Evolutionary conservation across 2,329 filamentous ascomycete species (phyloP), one percentile per base, ranked within the genome.

Genomic region (Aspergillus brasiliensis): DNA sequence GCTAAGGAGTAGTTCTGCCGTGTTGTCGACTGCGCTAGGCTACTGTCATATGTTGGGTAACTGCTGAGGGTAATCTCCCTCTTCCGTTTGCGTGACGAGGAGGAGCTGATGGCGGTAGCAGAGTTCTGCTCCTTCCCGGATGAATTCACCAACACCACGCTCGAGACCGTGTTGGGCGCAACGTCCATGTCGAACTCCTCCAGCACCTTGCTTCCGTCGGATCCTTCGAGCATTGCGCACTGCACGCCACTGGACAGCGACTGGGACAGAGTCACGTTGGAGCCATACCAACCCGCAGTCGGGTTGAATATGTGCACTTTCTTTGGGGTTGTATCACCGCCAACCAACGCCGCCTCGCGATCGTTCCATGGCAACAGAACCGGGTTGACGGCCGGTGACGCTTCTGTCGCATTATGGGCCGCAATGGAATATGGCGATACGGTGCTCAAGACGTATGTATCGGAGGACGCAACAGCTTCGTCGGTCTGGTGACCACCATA

Each of bases 31-130:
- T 93, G 90, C 0, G 90, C 93, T 44, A 88, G 76, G 0, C 88
- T 89, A 55, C 80, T 82, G 76, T 97, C 93, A 76, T 97, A 97
- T 3, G 81, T 70, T 2, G 93, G 92, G 86, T 91, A 96, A 68
- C 87, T 80, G 21, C 78, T 78, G 25, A 88, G 72, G 0, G 86
- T 87, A 28, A 91, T 75, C 15, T 82, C 79, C 63, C 84, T 76
- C 71, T 81, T 84, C 62, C 31, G 49, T 19, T 73, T 75, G 52
- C 78, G 78, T 5, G 71, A 64, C 13, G 66, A 60, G 78, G 80
- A 51, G 67, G 38, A 27, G 19, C 19, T 34, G 23, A 55, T n/a
- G 23, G 38, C 27, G 25, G 40, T 46, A 17, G 52, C 52, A n/a
- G 52, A 38, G 8, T 31, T 44, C 19, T 34, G 25, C 23, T 40